These are phyloP conservation scores for Davidsoniella virescens DNA, from an alignment of 2,329 filamentous ascomycete species.

Conservation along the genomic window DNA sequence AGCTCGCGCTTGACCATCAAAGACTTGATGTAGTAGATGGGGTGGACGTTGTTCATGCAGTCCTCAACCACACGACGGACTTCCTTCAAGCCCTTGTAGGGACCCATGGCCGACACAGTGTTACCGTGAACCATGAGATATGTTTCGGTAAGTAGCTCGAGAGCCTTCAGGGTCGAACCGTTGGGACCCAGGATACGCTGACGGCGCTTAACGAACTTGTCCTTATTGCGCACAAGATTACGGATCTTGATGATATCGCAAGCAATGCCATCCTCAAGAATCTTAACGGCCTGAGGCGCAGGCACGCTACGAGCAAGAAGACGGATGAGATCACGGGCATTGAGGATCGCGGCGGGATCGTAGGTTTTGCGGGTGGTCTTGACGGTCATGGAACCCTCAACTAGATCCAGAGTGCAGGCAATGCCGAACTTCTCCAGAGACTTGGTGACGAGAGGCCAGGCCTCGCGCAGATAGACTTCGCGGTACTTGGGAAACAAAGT, in stretches of 20 bases:
- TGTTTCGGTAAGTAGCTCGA: slow-evolving; percentile 78
- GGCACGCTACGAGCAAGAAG: slow-evolving; percentile 82
- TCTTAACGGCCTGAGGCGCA: slow-evolving; percentile 82
- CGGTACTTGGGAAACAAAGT: slow-evolving; percentile 91
- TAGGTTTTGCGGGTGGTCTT: slow-evolving; percentile 85
- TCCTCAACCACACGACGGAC: slow-evolving; percentile 79
- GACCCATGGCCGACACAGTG: slow-evolving; percentile 82
- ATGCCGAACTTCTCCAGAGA: slow-evolving; percentile 77
- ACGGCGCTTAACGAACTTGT: slow-evolving; percentile 84
- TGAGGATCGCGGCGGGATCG: slow-evolving; percentile 84
- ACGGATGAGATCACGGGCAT: slow-evolving; percentile 88
- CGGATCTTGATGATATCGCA: slow-evolving; percentile 95
- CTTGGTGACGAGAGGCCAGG: slow-evolving; percentile 82
- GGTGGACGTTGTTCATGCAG: slow-evolving; percentile 93
- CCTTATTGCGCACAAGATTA: slow-evolving; percentile 79
- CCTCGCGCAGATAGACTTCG: slow-evolving; percentile 81
- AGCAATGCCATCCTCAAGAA: slow-evolving; percentile 79
- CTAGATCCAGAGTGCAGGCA: slow-evolving; percentile 79
- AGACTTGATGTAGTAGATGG: slow-evolving; percentile 66
- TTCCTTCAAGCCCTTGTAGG: slow-evolving; percentile 86
- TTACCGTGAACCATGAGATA: slow-evolving; percentile 96
- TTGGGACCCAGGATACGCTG: slow-evolving; percentile 86
- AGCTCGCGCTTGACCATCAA: slow-evolving; percentile 89
- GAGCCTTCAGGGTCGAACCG: slow-evolving; percentile 81
- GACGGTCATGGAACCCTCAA: slow-evolving; percentile 92